A percentile compares a stretch with the other conserved stretches of the same genome.
Conservation (phyloP, 2,329 filamentous ascomycete species). For the Hymenoscyphus occultus region DNA sequence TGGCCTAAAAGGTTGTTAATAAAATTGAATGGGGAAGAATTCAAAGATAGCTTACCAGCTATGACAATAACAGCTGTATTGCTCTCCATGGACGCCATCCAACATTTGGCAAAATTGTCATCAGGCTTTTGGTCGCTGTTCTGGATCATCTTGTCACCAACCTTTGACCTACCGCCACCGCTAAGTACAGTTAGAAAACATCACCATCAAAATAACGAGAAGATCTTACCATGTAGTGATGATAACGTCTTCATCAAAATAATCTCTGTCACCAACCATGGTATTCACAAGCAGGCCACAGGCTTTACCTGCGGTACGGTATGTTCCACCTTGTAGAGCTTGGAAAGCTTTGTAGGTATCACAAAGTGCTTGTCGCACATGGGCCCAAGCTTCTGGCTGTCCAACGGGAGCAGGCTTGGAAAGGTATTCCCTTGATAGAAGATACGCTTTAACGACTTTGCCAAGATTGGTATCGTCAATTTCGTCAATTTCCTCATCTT, state of each 20-base stretch:
- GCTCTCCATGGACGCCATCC: slow-evolving; percentile 46
- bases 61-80: slow-evolving; percentile 54
- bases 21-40: slow-evolving; percentile 29
- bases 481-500: background rate
- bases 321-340: slow-evolving; percentile 57
- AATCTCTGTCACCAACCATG: slow-evolving; percentile 51
- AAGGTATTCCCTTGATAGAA: background rate
- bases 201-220: background rate
- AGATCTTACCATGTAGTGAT: slow-evolving; percentile 58
- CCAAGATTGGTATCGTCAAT: background rate
- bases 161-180: slow-evolving; percentile 53
- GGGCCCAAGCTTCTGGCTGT: slow-evolving; percentile 54
- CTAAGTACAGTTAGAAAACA: slow-evolving; percentile 36
- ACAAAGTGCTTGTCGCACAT: slow-evolving; percentile 57
- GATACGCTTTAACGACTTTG: background rate
- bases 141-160: slow-evolving; percentile 45
- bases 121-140: slow-evolving; percentile 44
- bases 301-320: slow-evolving; percentile 49
- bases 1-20: slow-evolving; percentile 41
- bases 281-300: slow-evolving; percentile 59
- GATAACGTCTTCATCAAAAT: slow-evolving; percentile 58
- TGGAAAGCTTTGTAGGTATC: slow-evolving; percentile 63
- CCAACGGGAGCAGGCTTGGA: slow-evolving; percentile 27
- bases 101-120: slow-evolving; percentile 21
- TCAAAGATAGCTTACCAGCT: slow-evolving; percentile 43